phyloP scores from a whole-genome alignment of 345 rosid genomes.

The Brassica cretica region DNA sequence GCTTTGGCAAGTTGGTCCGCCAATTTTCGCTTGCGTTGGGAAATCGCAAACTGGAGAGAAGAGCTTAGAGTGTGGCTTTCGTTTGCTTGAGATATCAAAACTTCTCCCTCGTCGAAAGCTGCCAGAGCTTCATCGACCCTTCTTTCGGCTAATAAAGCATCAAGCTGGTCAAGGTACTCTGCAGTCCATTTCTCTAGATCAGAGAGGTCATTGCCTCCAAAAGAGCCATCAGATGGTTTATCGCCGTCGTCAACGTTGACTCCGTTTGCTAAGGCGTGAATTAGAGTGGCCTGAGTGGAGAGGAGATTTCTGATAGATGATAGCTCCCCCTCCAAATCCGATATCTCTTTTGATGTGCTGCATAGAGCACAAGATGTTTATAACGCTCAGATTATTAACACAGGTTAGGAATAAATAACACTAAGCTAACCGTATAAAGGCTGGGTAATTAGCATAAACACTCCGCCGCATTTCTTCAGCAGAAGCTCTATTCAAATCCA shows the following conservation, averaged over 20 bases:
- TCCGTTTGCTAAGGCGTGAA: constrained; percentile 91
- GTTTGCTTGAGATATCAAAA: constrained; percentile 60
- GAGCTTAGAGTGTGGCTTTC: constrained; percentile 53
- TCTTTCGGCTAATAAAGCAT: constrained; percentile 92
- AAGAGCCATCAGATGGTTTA: constrained; percentile 24
- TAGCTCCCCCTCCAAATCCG: constrained; percentile 97
- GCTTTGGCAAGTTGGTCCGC: constrained; percentile 98
- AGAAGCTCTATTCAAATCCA: constrained; percentile 95
- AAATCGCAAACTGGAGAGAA: constrained; percentile 57
- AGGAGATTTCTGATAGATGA: constrained; percentile 84
- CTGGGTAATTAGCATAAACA: constrained; percentile 94
- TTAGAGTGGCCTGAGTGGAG: constrained; percentile 90
- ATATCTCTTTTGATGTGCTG: constrained; percentile 98
- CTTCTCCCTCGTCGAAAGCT: constrained; percentile 88
- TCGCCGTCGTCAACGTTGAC: constrained; percentile 57
- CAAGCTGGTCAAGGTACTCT: constrained; percentile 89
- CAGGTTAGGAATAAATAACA: too few species aligned
- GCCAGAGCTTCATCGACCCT: constrained; percentile 90
- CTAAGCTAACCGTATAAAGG: constrained; percentile 68
- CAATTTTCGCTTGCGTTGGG: constrained; percentile 73
- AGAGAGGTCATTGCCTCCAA: constrained; percentile 63
- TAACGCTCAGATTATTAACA: too few species aligned
- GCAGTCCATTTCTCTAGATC: constrained; percentile 81
- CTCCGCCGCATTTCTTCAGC: constrained; percentile 99
- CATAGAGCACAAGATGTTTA: constrained; percentile 21